A percentile compares a stretch with the other conserved stretches of the same genome.
These are phyloP conservation scores for Pilasporangium apinafurcum DNA, from an alignment of 352 stramenopile genomes.

Conservation along the genomic window DNA sequence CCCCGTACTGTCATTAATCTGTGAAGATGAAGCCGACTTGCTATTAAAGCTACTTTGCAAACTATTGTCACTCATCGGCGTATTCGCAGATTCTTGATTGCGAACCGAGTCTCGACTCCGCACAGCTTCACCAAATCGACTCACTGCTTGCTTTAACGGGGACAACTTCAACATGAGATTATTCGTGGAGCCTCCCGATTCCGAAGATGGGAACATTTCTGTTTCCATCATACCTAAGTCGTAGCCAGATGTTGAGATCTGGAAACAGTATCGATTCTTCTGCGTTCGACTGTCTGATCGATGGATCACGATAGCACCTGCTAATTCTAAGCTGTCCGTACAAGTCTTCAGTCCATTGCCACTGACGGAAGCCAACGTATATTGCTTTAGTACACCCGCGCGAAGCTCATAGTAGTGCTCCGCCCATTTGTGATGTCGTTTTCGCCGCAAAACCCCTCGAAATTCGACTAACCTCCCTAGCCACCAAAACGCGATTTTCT, in stretches of 20 bases:
- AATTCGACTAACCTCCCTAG: slow-evolving; percentile 66
- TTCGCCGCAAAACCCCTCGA: slow-evolving; percentile 58
- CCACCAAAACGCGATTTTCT: slow-evolving; percentile 60
- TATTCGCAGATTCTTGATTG: slow-evolving; percentile 3
- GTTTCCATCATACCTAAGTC: slow-evolving; percentile 11
- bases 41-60: slow-evolving; percentile 2
- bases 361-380: slow-evolving; percentile 41
- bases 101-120: slow-evolving; percentile 19
- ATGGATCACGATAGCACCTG: slow-evolving; percentile 78
- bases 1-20: slow-evolving; percentile 21
- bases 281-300: slow-evolving; percentile 55
- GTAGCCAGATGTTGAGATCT: slow-evolving; percentile 69
- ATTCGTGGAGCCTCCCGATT: not conserved
- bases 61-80: slow-evolving; percentile 18
- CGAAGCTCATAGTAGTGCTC: slow-evolving; percentile 82
- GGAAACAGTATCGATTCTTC: slow-evolving; percentile 77
- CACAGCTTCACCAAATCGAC: slow-evolving; percentile 36
- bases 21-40: slow-evolving; percentile 3
- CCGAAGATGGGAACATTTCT: slow-evolving; percentile 18
- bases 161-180: slow-evolving; percentile 45
- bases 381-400: slow-evolving; percentile 70
- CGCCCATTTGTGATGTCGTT: slow-evolving; percentile 70
- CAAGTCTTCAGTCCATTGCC: slow-evolving; percentile 19
- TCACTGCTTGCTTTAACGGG: slow-evolving; percentile 55
- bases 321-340: slow-evolving; percentile 59